phyloP scores from a whole-genome alignment of 1,139 yeast species.

The Yamadazyma buinensis region DNA sequence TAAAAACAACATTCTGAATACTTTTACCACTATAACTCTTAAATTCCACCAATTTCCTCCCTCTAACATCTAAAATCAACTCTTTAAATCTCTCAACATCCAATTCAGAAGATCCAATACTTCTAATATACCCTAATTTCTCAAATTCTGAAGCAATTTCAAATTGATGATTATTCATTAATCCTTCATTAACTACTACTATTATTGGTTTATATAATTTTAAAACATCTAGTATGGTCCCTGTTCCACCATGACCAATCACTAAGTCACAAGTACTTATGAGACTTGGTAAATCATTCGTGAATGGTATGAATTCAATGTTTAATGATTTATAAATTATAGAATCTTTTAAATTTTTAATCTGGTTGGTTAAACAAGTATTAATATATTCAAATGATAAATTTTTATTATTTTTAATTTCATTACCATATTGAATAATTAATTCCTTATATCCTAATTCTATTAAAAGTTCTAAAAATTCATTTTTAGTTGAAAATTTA shows the following conservation, averaged over 20 bases:
- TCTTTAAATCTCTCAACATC: too few relatives aligned
- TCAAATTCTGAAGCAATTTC: constrained; percentile 55
- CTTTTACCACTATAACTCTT: not conserved
- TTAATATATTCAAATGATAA: constrained; percentile 23
- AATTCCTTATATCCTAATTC: constrained; percentile 7
- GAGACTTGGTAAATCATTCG: constrained; percentile 27
- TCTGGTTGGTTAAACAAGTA: constrained; percentile 11
- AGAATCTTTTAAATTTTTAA: constrained; percentile 3
- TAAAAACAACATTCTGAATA: not conserved
- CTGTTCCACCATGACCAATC: constrained; percentile 92
- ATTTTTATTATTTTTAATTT: constrained; percentile 21
- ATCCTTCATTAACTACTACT: constrained; percentile 62
- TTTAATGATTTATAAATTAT: too few relatives aligned
- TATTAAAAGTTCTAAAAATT: constrained; percentile 33
- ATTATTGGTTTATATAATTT: constrained; percentile 54
- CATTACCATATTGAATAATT: constrained; percentile 63
- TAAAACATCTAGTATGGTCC: constrained; percentile 79
- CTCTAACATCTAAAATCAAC: too few relatives aligned
- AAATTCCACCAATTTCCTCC: too few relatives aligned
- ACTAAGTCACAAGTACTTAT: constrained; percentile 45
- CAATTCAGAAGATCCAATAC: too few relatives aligned
- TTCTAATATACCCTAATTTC: constrained; percentile 6
- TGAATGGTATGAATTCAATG: constrained; percentile 45
- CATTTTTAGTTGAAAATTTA: constrained; percentile 27
- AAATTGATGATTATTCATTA: constrained; percentile 85